Base-by-base conservation (phyloP, 169 alveolate genomes). In the Eimeria praecox region DNA sequence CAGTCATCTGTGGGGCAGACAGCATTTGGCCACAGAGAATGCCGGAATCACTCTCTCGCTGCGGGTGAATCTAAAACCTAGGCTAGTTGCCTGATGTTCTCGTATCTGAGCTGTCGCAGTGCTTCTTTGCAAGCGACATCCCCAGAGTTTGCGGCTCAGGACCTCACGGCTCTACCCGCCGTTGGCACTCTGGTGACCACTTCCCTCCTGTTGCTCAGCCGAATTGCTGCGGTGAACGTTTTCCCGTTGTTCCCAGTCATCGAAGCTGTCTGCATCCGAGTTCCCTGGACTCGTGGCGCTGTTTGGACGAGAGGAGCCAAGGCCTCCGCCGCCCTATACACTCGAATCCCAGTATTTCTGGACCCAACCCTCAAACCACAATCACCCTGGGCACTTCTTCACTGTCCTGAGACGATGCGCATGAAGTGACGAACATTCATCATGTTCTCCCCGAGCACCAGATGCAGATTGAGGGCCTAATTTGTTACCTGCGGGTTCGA, bases 121-220 rank as follows among this genome's bases (percentile, higher is more conserved):
- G 4, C 33, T 66, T 33, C 16, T 64, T 33, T 66, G 33, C 46
- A 66, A 10, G 78, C 78, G 78, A 33, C 44, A 10, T 66, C 78
- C 78, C 78, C 78, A 44, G 78, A 66, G 78, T 30, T 44, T 66
- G 78, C 78, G 46, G 78, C 78, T 66, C 78, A n/a, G 78, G 46
- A 27, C 22, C 46, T 44, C 78, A 33, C 78, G 78, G 78, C 78
- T 18, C 3, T 42, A 66, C 30, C 33, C 78, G 78, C 78, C 78
- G 78, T 66, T 66, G 42, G 24, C 42, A 30, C 46, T 33, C 78
- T 66, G 78, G 78, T 33, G 42, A 66, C 78, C 78, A 44, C 78
- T 66, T 66, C 78, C 33, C 78, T 66, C 78, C 78, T 66, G 42
- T 30, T 66, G 46, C 78, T 66, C 78, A 66, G 78, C 78, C 46